Base-by-base conservation (phyloP, 75 land plant species). In the Cupressus sempervirens region DNA sequence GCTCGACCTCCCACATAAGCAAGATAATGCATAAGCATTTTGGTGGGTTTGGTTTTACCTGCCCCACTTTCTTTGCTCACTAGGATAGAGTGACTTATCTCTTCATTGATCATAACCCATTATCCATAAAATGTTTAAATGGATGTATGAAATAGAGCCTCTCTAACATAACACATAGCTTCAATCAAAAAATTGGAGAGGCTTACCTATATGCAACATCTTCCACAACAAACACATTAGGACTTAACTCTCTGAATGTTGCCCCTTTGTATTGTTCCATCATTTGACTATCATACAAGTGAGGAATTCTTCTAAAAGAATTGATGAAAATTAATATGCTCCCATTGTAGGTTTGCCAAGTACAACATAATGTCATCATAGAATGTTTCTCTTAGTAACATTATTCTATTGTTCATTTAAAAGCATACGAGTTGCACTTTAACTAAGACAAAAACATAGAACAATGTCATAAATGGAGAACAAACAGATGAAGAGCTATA, bases 51-150 rank as follows among this genome's bases (percentile, higher is more conserved):
- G 72, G 98, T 96, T 88, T 96, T 96, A 76, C 98, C 98, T 41
- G 98, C 98, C 53, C 98, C 98, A 89, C 98, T 96, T 87, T 96
- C 98, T 76, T 96, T 96, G 89, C 96, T 96, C 46, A 96, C 98
- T 84, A 96, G 87, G 84, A 96, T 95, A 48, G 98, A 88, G 81
- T 96, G 98, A 85, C 95, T 94, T 82, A 90, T 91, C 14, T 90
- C 92, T 73, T 96, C 96, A 88, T 91, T 89, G 38, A 93, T 84
- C 96, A 96, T 96, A 13, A 91, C 91, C 74, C 98, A 94, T 89
- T 82, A 80, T 54, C 83, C 35, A 46, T 15, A 41, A n/a, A 65
- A 84, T 11, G 35, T 6, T 14, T 7, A 82, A 32, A 32, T 82
- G 35, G 40, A 8, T 9, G 32, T 84, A 70, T 23, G 36, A 7